These are phyloP conservation scores for Alternaria triticina DNA, from an alignment of 2,329 filamentous ascomycete genomes.

Conservation along the genomic window DNA sequence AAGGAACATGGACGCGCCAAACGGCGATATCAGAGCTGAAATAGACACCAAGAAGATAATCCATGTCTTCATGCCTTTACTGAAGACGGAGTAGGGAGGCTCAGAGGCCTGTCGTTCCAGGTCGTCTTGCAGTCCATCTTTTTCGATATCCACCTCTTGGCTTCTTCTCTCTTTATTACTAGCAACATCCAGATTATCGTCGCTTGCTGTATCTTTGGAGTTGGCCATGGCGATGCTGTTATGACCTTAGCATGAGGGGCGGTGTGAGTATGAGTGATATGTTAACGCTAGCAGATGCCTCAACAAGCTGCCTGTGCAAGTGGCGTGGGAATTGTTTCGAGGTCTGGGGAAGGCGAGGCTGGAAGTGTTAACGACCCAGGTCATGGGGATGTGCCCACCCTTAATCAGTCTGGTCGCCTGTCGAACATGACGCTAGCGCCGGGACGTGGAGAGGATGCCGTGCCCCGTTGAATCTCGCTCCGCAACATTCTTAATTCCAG, in stretches of 20 bases:
- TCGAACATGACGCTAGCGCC: slow-evolving; percentile 9
- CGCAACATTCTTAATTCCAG: background rate
- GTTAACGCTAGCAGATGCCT: background rate
- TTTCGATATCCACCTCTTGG: slow-evolving; percentile 23
- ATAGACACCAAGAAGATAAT: slow-evolving; percentile 57
- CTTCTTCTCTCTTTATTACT: background rate
- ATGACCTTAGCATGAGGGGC: background rate
- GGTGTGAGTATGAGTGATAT: background rate
- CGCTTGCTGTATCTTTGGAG: background rate
- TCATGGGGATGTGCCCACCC: slow-evolving; percentile 2
- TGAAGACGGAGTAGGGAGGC: slow-evolving; percentile 41
- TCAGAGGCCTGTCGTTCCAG: slow-evolving; percentile 32
- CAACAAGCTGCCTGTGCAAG: background rate
- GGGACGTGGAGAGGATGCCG: slow-evolving; percentile 5
- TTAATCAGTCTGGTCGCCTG: slow-evolving; percentile 4
- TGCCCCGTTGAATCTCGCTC: background rate
- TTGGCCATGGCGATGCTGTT: background rate
- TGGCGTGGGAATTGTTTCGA: background rate
- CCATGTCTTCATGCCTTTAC: slow-evolving; percentile 51
- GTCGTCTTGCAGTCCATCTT: slow-evolving; percentile 7
- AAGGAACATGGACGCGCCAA: slow-evolving; percentile 48
- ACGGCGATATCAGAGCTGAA: slow-evolving; percentile 58
- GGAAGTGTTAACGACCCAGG: background rate
- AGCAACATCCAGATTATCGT: background rate
- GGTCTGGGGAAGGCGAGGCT: background rate